A percentile compares a stretch with the other conserved stretches of the same genome.
Conservation (phyloP, 2,329 filamentous ascomycete genomes). For the Stachybotrys elegans region DNA sequence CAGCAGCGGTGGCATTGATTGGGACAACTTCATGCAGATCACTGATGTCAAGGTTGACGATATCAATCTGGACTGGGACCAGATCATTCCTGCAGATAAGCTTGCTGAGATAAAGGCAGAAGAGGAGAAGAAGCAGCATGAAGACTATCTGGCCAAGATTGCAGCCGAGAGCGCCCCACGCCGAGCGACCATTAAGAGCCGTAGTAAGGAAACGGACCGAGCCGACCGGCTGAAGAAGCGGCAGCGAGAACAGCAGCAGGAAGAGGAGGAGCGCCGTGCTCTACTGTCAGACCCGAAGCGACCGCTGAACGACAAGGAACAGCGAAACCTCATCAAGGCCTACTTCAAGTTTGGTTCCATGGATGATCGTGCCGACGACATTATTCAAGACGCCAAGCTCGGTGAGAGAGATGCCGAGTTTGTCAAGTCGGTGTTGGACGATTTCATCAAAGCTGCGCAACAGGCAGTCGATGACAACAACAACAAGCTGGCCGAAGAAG, state of each 20-base stretch:
- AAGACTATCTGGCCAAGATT: constrained; percentile 74
- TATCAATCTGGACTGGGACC: constrained; percentile 82
- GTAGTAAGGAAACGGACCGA: constrained; percentile 54
- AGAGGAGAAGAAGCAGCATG: constrained; percentile 78
- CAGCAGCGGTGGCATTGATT: constrained; percentile 76
- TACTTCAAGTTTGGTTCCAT: constrained; percentile 89
- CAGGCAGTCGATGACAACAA: constrained; percentile 62
- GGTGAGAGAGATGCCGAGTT: constrained; percentile 77
- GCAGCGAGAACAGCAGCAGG: constrained; percentile 59
- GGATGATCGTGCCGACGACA: constrained; percentile 80
- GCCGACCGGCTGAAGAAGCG: constrained; percentile 64
- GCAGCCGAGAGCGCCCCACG: constrained; percentile 83
- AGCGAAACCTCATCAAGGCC: constrained; percentile 82
- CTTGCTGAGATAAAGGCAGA: constrained; percentile 85
- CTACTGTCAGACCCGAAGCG: constrained; percentile 78
- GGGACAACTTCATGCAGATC: constrained; percentile 96
- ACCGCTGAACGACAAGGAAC: constrained; percentile 89
- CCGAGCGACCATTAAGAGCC: constrained; percentile 58
- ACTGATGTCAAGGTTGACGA: constrained; percentile 95
- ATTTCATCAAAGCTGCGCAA: constrained; percentile 59
- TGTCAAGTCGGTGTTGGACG: constrained; percentile 68
- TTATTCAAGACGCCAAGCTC: constrained; percentile 81
- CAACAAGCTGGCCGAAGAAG: constrained; percentile 70
- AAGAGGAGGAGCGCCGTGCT: constrained; percentile 68
- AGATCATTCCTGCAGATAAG: constrained; percentile 94